Evolutionary conservation across 2,329 filamentous ascomycete species (phyloP).

Genomic region (Salinomyces thailandicus): DNA sequence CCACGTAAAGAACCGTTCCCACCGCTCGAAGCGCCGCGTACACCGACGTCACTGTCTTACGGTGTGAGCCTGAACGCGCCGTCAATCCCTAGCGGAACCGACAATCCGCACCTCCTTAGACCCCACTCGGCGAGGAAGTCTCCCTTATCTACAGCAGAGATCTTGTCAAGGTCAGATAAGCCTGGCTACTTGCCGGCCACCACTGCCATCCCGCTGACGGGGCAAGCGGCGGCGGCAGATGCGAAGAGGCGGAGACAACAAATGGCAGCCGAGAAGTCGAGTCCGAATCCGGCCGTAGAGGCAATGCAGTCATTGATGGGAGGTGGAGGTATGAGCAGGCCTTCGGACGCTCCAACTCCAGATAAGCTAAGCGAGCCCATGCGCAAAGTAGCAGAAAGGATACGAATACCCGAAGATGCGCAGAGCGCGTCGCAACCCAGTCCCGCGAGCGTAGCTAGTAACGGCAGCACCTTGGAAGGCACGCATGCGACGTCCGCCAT

Average conservation of each 20-base stretch:
- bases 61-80: constrained; percentile 13
- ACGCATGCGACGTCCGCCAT: constrained; percentile 25
- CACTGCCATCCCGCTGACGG: constrained; percentile 29
- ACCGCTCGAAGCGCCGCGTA: constrained; percentile 29
- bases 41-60: constrained; percentile 29
- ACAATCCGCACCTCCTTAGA: constrained; percentile 16
- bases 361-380: constrained; percentile 40
- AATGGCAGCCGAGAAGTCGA: constrained; percentile 30
- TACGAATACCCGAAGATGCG: constrained; percentile 38
- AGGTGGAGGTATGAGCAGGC: constrained; percentile 33
- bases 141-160: constrained; percentile 12
- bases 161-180: constrained; percentile 34
- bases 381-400: constrained; percentile 37
- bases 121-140: constrained; percentile 14
- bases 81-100: constrained; percentile 10
- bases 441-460: constrained; percentile 44
- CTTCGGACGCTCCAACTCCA: constrained; percentile 34
- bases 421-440: constrained; percentile 41
- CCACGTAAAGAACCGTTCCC: constrained; percentile 32
- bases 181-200: constrained; percentile 28
- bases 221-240: constrained; percentile 39
- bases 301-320: constrained; percentile 37
- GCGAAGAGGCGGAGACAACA: constrained; percentile 34
- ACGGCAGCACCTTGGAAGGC: constrained; percentile 40
- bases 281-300: constrained; percentile 37